Percentiles rank a stretch among this genome's conserved stretches.
Conservation (phyloP, 2,329 filamentous ascomycete species). For the Fusarium citri region DNA sequence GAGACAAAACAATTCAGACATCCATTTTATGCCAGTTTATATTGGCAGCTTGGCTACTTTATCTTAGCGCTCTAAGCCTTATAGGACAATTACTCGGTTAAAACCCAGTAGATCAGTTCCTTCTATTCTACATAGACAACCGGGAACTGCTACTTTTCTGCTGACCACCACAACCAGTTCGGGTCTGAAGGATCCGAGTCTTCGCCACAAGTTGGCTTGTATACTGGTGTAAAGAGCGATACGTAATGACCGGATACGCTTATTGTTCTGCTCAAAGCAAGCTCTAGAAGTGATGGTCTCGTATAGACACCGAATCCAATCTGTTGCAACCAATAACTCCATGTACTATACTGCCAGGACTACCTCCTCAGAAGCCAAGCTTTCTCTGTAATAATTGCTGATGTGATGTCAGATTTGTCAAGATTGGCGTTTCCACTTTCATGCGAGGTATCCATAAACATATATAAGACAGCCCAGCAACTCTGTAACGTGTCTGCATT, state of each 20-base stretch:
- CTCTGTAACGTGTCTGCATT: neutral
- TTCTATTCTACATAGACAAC: neutral
- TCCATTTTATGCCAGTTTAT: neutral
- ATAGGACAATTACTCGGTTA: neutral
- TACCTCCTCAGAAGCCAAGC: neutral
- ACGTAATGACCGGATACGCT: neutral
- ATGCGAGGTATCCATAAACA: neutral
- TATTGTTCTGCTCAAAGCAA: neutral
- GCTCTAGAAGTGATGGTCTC: neutral
- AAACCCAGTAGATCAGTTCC: neutral
- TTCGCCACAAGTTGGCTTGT: neutral
- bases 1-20: neutral
- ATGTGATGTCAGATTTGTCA: neutral
- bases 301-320: neutral
- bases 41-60: neutral
- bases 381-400: neutral
- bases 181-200: neutral
- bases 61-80: neutral
- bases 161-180: neutral
- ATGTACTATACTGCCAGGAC: neutral
- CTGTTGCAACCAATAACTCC: neutral
- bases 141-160: neutral
- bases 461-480: conserved; percentile 14
- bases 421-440: neutral
- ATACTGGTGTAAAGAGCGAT: neutral